Conservation (phyloP, 805 yeast species). For the Candida awuae region DNA sequence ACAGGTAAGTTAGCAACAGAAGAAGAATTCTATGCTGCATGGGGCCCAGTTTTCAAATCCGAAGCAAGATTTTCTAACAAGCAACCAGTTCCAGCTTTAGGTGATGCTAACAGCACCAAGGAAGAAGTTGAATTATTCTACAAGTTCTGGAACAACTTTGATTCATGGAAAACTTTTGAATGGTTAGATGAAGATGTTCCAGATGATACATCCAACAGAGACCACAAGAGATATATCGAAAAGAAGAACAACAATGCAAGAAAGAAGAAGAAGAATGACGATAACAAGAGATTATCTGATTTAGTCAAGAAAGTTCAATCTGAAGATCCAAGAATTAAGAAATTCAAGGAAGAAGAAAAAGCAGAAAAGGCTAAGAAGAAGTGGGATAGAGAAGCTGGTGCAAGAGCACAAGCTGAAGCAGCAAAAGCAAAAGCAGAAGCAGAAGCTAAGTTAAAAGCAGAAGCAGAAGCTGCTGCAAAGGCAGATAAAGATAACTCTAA, state of each 20-base stretch:
- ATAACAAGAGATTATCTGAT: conserved; percentile 80
- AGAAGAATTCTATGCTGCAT: conserved; percentile 75
- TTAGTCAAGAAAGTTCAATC: conserved; percentile 79
- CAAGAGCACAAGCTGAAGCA: conserved; percentile 92
- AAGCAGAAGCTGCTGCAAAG: conserved; percentile 66
- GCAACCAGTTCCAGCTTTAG: conserved; percentile 82
- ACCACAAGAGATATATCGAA: conserved; percentile 97
- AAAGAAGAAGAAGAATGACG: conserved; percentile 96
- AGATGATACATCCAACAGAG: conserved; percentile 98
- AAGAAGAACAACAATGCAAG: conserved; percentile 95
- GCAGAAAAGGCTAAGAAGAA: conserved; percentile 89
- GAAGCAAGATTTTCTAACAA: conserved; percentile 90
- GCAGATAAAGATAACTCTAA: conserved; percentile 55
- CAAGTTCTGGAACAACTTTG: conserved; percentile 86
- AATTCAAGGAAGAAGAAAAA: conserved; percentile 90
- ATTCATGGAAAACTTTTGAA: conserved; percentile 98
- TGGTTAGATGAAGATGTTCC: conserved; percentile 98
- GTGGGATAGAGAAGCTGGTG: conserved; percentile 98
- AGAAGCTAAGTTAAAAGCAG: conserved; percentile 72
- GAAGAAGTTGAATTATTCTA: conserved; percentile 82
- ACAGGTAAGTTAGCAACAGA: conserved; percentile 31
- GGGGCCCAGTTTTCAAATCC: conserved; percentile 85
- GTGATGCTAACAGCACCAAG: conserved; percentile 58
- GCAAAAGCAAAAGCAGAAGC: conserved; percentile 82
- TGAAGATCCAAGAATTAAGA: conserved; percentile 92